These are phyloP conservation scores for Dianthus caryophyllus DNA, from an alignment of 148 eudicot species.

Conservation along the genomic window DNA sequence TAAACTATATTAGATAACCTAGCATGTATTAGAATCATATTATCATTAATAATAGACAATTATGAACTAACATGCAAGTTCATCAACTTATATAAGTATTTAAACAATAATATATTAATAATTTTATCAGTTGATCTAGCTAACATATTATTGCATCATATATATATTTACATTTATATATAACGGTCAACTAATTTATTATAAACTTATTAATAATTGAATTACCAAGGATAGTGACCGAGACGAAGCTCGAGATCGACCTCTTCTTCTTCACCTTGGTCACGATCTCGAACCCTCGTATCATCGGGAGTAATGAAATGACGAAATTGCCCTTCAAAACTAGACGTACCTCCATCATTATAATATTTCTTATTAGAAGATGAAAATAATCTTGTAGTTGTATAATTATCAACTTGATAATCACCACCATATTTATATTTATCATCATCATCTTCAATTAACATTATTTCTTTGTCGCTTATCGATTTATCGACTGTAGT, in stretches of 20 bases:
- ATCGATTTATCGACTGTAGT: background rate
- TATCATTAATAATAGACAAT: too few relatives aligned
- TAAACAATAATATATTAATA: too few relatives aligned
- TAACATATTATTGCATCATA: background rate
- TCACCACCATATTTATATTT: background rate
- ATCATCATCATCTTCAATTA: slow-evolving; percentile 23
- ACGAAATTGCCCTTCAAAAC: background rate
- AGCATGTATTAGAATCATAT: background rate
- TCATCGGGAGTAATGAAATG: too few relatives aligned
- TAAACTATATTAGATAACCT: background rate
- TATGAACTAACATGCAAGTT: too few relatives aligned
- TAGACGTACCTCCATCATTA: slow-evolving; percentile 4
- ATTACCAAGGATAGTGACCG: slow-evolving; percentile 47
- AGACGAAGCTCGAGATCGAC: slow-evolving; percentile 70
- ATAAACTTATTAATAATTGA: too few relatives aligned
- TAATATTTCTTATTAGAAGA: slow-evolving; percentile 9
- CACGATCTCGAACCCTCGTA: background rate
- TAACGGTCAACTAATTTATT: too few relatives aligned
- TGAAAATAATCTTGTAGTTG: slow-evolving; percentile 21
- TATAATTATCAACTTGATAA: slow-evolving; percentile 22
- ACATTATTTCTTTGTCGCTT: slow-evolving; percentile 10
- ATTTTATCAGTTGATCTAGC: too few relatives aligned
- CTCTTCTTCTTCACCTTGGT: slow-evolving; percentile 34
- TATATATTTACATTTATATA: too few relatives aligned
- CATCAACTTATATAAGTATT: background rate